Conservation (phyloP, 208 protist genomes). For the Kentomonas sorsogonicus region DNA sequence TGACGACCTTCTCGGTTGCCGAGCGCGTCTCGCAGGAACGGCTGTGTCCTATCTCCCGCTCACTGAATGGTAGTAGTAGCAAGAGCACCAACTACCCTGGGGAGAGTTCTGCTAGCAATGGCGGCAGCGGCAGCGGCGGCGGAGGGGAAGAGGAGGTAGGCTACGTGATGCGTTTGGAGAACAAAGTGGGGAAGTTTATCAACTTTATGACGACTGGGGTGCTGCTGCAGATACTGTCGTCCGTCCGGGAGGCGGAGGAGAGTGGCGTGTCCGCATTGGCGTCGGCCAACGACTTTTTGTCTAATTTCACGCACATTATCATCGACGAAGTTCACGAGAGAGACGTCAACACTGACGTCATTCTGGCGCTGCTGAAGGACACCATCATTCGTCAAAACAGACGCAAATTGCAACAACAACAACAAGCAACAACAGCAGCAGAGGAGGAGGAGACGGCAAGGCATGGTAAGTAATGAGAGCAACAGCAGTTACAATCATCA, state of each 20-base stretch:
- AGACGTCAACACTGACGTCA: conserved; percentile 97
- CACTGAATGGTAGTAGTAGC: too few species aligned
- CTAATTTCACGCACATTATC: conserved; percentile 96
- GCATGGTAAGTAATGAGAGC: too few species aligned
- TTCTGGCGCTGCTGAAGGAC: conserved; percentile 95
- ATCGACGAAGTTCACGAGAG: conserved; percentile 99
- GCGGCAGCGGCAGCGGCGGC: not conserved
- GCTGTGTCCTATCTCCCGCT: conserved; percentile 17
- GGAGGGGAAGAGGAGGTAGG: conserved; percentile 93
- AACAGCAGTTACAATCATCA: too few species aligned
- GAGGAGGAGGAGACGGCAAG: too few species aligned
- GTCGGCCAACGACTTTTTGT: too few species aligned
- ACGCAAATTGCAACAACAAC: too few species aligned
- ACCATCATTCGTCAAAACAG: too few species aligned
- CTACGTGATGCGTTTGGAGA: conserved; percentile 97
- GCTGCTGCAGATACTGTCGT: conserved; percentile 93
- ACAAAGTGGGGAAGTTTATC: conserved; percentile 89
- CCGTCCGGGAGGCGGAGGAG: too few species aligned
- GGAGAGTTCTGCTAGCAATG: too few species aligned
- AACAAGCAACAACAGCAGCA: too few species aligned
- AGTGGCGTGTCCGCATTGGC: too few species aligned
- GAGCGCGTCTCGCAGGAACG: conserved; percentile 97
- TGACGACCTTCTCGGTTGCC: conserved; percentile 97
- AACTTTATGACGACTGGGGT: conserved; percentile 98
- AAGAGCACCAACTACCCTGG: too few species aligned